These are phyloP conservation scores for Hydrangea macrophylla DNA, from an alignment of 148 eudicot genomes.

Conservation along the genomic window DNA sequence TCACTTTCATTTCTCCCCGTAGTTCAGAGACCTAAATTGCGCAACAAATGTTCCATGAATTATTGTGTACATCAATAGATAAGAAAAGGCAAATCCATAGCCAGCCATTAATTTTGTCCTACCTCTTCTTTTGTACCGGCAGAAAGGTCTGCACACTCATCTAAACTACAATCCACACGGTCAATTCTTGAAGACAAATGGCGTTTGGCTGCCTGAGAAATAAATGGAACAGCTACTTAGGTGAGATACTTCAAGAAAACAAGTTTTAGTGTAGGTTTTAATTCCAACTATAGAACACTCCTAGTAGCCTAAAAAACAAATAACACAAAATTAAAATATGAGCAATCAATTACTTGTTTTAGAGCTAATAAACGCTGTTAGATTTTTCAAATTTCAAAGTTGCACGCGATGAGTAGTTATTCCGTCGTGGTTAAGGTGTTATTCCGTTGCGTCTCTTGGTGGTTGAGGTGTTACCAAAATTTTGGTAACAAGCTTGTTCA, in stretches of 20 bases:
- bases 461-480: no score
- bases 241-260: background rate
- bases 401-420: no score
- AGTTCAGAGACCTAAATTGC: conserved; percentile 42
- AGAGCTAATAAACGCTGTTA: no score
- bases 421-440: no score
- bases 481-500: no score
- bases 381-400: no score
- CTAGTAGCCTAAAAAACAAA: no score
- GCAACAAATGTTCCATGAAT: background rate
- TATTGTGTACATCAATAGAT: background rate
- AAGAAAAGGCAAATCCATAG: background rate
- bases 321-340: no score
- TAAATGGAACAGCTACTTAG: conserved; percentile 3
- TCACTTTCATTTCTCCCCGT: conserved; percentile 37
- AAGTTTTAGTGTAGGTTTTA: background rate
- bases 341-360: no score
- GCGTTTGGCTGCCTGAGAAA: conserved; percentile 43
- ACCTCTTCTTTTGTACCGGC: conserved; percentile 53
- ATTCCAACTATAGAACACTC: no score
- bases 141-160: conserved; percentile 41
- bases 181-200: conserved; percentile 54
- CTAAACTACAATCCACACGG: conserved; percentile 42
- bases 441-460: no score
- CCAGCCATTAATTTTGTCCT: conserved; percentile 12